Evolutionary conservation across 306 rosid genomes (phyloP).

Genomic region (Vigna angularis): DNA sequence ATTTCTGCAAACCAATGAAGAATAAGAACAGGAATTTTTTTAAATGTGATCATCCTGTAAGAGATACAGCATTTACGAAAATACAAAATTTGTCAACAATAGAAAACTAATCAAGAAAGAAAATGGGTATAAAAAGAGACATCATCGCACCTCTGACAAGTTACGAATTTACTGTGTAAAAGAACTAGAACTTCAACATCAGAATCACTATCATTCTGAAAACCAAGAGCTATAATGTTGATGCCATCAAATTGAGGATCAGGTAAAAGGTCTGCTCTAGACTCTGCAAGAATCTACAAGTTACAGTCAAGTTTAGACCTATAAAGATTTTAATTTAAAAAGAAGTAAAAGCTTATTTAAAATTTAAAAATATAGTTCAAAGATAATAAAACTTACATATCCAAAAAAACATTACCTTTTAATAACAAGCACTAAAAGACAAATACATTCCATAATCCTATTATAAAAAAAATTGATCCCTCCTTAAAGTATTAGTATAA

Average conservation of each 20-base stretch:
- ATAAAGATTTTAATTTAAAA: slow-evolving; percentile 29
- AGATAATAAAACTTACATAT: background rate
- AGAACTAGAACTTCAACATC: slow-evolving; percentile 72
- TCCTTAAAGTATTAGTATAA: background rate
- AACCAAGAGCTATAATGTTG: slow-evolving; percentile 68
- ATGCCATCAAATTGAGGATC: slow-evolving; percentile 85
- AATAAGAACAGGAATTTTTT: slow-evolving; percentile 37
- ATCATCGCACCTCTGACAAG: slow-evolving; percentile 66
- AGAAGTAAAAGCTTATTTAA: background rate
- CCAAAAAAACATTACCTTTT: background rate
- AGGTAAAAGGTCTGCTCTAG: slow-evolving; percentile 87
- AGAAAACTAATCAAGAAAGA: slow-evolving; percentile 25
- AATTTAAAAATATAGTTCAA: slow-evolving; percentile 14
- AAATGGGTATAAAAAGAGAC: slow-evolving; percentile 29
- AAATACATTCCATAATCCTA: slow-evolving; percentile 12
- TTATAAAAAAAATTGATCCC: background rate
- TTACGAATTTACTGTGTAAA: slow-evolving; percentile 55
- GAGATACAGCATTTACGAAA: slow-evolving; percentile 37
- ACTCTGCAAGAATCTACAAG: slow-evolving; percentile 81
- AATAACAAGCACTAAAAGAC: slow-evolving; percentile 26
- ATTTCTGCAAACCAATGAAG: slow-evolving; percentile 61
- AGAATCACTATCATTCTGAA: slow-evolving; percentile 71
- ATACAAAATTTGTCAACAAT: slow-evolving; percentile 31
- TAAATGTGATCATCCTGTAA: slow-evolving; percentile 11
- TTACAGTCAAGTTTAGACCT: slow-evolving; percentile 46